A percentile compares a stretch with the other conserved stretches of the same genome.
Conservation (phyloP, 1,284 basidiomycete genomes). For the Hypsizygus ulmarius region DNA sequence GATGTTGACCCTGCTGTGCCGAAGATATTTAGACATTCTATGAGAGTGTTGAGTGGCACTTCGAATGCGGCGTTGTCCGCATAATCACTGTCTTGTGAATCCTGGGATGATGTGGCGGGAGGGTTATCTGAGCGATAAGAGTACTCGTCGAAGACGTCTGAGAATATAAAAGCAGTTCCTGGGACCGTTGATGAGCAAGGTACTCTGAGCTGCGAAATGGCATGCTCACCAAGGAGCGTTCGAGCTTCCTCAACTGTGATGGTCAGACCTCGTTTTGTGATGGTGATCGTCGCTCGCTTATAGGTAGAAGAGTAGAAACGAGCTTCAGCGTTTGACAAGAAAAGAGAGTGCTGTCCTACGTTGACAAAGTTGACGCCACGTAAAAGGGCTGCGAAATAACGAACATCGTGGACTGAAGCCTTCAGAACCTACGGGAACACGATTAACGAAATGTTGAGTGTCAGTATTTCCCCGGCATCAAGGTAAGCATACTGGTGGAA, state of each 20-base stretch:
- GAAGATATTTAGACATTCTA: conserved; percentile 91
- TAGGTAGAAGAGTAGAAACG: conserved; percentile 8
- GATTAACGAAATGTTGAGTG: not conserved
- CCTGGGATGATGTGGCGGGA: conserved; percentile 17
- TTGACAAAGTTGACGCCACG: conserved; percentile 78
- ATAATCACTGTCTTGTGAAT: conserved; percentile 30
- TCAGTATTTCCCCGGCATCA: not conserved
- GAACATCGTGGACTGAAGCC: conserved; percentile 76
- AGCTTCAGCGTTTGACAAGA: conserved; percentile 8
- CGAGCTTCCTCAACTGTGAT: conserved; percentile 87
- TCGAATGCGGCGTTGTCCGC: conserved; percentile 62
- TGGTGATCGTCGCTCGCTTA: conserved; percentile 77
- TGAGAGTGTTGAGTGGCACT: conserved; percentile 75
- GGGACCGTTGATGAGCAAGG: not conserved
- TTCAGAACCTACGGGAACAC: conserved; percentile 57
- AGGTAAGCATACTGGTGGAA: conserved; percentile 15
- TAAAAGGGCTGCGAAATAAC: conserved; percentile 70
- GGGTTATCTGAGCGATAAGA: conserved; percentile 47
- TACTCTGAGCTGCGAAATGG: conserved; percentile 1
- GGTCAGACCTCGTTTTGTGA: conserved; percentile 70
- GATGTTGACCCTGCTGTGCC: conserved; percentile 63
- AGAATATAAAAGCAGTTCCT: conserved; percentile 87
- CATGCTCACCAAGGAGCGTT: conserved; percentile 64
- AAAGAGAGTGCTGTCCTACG: conserved; percentile 40
- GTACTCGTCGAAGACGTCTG: conserved; percentile 78